Evolutionary conservation across 768 basidiomycete genomes (phyloP).

Genomic region (Pleurotus ostreatus): DNA sequence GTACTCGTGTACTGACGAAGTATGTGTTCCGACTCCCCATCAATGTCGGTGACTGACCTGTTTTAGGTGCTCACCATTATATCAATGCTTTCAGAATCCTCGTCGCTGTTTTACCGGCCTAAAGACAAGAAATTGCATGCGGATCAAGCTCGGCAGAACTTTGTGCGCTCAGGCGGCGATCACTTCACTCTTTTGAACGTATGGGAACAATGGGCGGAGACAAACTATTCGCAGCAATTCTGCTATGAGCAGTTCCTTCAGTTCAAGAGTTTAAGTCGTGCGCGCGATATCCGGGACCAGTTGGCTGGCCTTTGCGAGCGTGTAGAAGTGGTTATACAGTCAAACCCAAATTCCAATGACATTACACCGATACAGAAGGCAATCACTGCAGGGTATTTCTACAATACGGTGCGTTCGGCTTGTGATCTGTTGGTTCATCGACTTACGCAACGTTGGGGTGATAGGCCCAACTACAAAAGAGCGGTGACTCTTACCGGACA

Average conservation of each 20-base stretch:
- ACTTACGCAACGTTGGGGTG: background rate
- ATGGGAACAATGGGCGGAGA: conserved; percentile 99
- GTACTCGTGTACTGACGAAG: conserved; percentile 94
- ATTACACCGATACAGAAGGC: conserved; percentile 94
- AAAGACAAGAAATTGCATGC: conserved; percentile 98
- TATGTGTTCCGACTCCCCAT: conserved; percentile 28
- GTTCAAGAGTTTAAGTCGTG: conserved; percentile 90
- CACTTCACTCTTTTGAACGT: conserved; percentile 98
- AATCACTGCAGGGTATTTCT: conserved; percentile 92
- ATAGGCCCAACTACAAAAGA: conserved; percentile 89
- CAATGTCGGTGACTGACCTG: background rate
- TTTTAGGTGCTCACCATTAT: conserved; percentile 89
- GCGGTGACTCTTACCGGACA: conserved; percentile 95
- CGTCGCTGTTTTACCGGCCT: conserved; percentile 92
- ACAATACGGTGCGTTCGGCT: conserved; percentile 68
- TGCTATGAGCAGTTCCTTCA: conserved; percentile 95
- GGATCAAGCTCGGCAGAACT: conserved; percentile 96
- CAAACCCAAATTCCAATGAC: conserved; percentile 90
- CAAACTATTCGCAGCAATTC: conserved; percentile 95
- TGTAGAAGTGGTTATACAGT: conserved; percentile 86
- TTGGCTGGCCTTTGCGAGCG: conserved; percentile 94
- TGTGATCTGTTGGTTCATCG: no score
- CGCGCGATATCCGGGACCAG: conserved; percentile 95
- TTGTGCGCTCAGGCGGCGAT: conserved; percentile 92
- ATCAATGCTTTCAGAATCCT: conserved; percentile 94